Base-by-base conservation (phyloP, 1,284 basidiomycete genomes). In the Ganoderma resinaceum region DNA sequence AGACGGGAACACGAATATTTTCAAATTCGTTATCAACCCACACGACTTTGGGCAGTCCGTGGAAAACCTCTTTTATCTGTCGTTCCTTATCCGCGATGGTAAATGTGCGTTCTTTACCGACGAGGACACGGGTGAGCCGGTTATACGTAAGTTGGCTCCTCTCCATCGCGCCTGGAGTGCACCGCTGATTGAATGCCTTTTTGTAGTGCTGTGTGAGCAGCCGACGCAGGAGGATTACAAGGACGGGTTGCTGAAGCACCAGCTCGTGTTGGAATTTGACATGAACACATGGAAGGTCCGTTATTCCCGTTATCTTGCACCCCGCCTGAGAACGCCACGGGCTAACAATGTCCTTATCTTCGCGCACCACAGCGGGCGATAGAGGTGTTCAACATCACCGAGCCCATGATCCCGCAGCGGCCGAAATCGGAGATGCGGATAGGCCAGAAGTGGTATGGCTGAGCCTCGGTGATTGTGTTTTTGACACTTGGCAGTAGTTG, bases 21-120 rank as follows among this genome's bases (percentile, higher is more conserved):
- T 97, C 83, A 81, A 84, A 69, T 94, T 98, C 76, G 87, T 96
- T 60, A 83, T 97, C 70, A 96, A 98, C 75, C 96, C 96, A 8
- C 79, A 90, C 40, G 92, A 95, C 74, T 98, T 95, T 76, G 91
- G 91, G 0, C 96, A 98, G 78, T 95, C 95, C 0, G 94, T 98
- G 26, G 96, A 98, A 80, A 98, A 98, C 77, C 83, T 97, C 26
- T 98, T 98, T 78, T 95, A 97, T 75, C 85, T 97, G 1, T 96
- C 95, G 0, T 98, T 98, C 80, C 84, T 97, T 63, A 92, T 98
- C 61, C 86, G 93, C 58, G 95, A 97, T 74, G 94, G 92, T 16
- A 89, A 89, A 76, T 94, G 91, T 60, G 89, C 90, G 6, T 83
- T 95, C 57, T 88, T 92, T 73, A 86, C 86, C 1, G 81, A 84